Conservation (phyloP, 1,139 yeast species). For the Debaryomyces sp. region DNA sequence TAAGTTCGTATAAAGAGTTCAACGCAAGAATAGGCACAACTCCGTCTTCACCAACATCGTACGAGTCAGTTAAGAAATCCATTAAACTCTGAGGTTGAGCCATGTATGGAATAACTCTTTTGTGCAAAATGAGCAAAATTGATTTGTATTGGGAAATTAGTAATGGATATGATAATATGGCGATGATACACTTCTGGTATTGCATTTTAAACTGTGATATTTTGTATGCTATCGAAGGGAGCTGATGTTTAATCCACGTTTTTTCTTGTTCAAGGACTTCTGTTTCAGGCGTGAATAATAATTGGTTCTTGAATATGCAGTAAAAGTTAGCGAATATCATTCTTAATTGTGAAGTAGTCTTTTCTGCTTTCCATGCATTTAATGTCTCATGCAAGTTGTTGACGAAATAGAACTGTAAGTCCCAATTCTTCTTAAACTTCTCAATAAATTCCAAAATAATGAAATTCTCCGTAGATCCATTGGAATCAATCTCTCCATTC, state of each 20-base stretch:
- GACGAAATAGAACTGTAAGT: conserved; percentile 68
- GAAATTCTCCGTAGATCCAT: conserved; percentile 56
- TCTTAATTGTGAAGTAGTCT: conserved; percentile 20
- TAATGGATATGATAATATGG: conserved; percentile 52
- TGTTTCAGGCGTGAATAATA: conserved; percentile 24
- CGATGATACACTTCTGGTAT: conserved; percentile 71
- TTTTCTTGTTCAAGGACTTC: conserved; percentile 37
- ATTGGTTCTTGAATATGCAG: conserved; percentile 37
- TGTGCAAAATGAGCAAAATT: conserved; percentile 71
- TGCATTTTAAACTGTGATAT: conserved; percentile 60
- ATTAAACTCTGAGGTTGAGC: conserved; percentile 78
- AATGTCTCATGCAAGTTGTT: conserved; percentile 27
- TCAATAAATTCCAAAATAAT: conserved; percentile 62
- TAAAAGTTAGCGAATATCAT: conserved; percentile 41
- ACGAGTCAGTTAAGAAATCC: conserved; percentile 93
- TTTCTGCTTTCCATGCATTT: conserved; percentile 23
- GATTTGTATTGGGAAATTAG: conserved; percentile 68
- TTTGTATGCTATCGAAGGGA: conserved; percentile 60
- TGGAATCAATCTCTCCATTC: conserved; percentile 38
- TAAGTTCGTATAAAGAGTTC: conserved; percentile 84
- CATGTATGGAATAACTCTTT: conserved; percentile 80
- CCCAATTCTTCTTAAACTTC: conserved; percentile 58
- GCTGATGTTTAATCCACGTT: conserved; percentile 37
- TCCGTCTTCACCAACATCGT: conserved; percentile 61
- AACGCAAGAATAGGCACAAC: conserved; percentile 79